Evolutionary conservation across 768 basidiomycete genomes (phyloP).

Genomic region (Lactifluus rugatus): DNA sequence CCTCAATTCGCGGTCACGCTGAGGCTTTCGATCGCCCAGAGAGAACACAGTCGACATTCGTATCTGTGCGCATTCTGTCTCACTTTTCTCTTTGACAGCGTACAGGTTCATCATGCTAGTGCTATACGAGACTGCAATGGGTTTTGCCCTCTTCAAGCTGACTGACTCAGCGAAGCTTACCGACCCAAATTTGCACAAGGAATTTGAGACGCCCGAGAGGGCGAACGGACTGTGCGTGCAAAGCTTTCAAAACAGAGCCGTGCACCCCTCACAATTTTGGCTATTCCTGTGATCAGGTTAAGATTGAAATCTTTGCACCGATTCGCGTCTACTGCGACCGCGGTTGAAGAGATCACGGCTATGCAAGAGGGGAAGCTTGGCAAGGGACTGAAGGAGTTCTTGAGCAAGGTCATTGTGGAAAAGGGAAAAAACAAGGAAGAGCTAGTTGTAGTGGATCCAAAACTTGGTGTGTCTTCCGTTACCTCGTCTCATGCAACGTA

Average conservation of each 20-base stretch:
- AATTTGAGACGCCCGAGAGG: conserved; percentile 86
- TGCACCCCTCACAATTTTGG: conserved; percentile 1
- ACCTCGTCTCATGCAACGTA: background rate
- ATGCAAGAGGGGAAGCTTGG: conserved; percentile 89
- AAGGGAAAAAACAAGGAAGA: conserved; percentile 88
- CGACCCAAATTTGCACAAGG: conserved; percentile 78
- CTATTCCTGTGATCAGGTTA: conserved; percentile 42
- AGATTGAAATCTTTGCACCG: conserved; percentile 94
- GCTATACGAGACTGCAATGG: conserved; percentile 90
- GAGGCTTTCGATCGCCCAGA: background rate
- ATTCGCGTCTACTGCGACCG: conserved; percentile 91
- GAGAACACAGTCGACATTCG: background rate
- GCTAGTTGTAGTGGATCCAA: conserved; percentile 79
- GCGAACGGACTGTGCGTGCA: conserved; percentile 81
- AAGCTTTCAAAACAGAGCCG: background rate
- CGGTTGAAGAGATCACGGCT: conserved; percentile 93
- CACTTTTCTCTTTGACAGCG: background rate
- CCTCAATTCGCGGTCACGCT: conserved; percentile 4
- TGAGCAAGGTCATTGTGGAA: conserved; percentile 74
- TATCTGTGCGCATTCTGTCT: background rate
- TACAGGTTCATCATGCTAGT: conserved; percentile 63
- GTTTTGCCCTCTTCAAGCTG: conserved; percentile 97
- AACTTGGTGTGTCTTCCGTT: conserved; percentile 55
- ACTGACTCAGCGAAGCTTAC: conserved; percentile 81
- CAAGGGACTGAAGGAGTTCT: conserved; percentile 87